Evolutionary conservation across 495 filamentous ascomycete genomes (phyloP).

Genomic region (Trichoderma gamsii): DNA sequence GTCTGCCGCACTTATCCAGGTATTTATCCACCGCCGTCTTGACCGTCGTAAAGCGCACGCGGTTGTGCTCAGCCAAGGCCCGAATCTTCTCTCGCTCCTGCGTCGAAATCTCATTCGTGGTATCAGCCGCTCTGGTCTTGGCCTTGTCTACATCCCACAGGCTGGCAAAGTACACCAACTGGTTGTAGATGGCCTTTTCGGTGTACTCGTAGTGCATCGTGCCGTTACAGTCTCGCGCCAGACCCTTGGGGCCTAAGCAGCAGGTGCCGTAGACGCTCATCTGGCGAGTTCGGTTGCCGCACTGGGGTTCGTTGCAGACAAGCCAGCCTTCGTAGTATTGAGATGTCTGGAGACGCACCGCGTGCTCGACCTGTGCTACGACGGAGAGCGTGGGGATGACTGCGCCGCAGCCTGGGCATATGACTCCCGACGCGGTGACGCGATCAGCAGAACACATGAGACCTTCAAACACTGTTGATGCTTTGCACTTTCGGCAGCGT

Average conservation of each 20-base stretch:
- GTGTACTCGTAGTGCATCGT: slow-evolving; percentile 80
- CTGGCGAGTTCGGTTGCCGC: slow-evolving; percentile 81
- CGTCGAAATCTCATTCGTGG: slow-evolving; percentile 32
- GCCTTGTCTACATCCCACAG: slow-evolving; percentile 90
- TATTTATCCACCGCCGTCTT: slow-evolving; percentile 77
- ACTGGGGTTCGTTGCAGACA: slow-evolving; percentile 79
- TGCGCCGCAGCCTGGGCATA: slow-evolving; percentile 57
- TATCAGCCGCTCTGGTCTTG: slow-evolving; percentile 42
- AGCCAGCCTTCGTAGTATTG: slow-evolving; percentile 91
- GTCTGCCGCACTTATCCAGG: slow-evolving; percentile 85
- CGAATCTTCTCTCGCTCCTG: slow-evolving; percentile 48
- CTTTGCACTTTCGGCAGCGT: slow-evolving; percentile 74
- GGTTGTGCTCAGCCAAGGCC: slow-evolving; percentile 73
- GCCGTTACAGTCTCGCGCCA: slow-evolving; percentile 76
- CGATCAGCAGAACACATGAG: slow-evolving; percentile 50
- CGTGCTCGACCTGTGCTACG: slow-evolving; percentile 77
- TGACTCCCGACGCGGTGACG: slow-evolving; percentile 65
- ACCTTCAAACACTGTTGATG: slow-evolving; percentile 66
- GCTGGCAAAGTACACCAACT: slow-evolving; percentile 78
- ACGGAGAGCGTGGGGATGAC: slow-evolving; percentile 64
- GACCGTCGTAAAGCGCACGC: slow-evolving; percentile 66
- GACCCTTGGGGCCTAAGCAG: slow-evolving; percentile 79
- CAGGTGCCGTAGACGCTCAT: slow-evolving; percentile 87
- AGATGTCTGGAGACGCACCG: slow-evolving; percentile 68
- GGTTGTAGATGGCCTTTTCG: slow-evolving; percentile 91